These are phyloP conservation scores for Diaporthe citrichinensis DNA, from an alignment of 2,329 filamentous ascomycete species.

Conservation along the genomic window DNA sequence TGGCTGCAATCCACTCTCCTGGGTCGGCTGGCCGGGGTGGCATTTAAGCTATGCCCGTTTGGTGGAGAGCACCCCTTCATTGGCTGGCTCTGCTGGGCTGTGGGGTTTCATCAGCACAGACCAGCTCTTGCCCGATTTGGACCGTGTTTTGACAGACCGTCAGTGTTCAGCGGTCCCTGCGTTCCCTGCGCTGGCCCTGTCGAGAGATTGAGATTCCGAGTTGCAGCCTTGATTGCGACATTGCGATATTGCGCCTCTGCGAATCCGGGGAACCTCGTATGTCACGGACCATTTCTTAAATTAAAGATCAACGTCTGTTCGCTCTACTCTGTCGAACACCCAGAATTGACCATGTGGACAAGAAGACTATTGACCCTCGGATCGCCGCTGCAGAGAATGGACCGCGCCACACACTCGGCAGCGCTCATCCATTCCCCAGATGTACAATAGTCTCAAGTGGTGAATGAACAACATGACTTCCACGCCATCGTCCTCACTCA, in stretches of 20 bases:
- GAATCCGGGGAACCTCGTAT: background rate
- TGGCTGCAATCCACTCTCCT: constrained; percentile 26
- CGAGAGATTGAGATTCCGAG: background rate
- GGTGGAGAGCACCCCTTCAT: background rate
- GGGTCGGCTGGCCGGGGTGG: constrained; percentile 3
- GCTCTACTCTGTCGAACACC: background rate
- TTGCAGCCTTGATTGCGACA: constrained; percentile 23
- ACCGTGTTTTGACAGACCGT: background rate
- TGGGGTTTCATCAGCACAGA: constrained; percentile 23
- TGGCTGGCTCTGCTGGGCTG: constrained; percentile 3
- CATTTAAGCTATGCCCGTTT: constrained; percentile 23
- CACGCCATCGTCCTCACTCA: no score
- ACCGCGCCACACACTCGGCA: background rate
- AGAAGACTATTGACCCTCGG: background rate
- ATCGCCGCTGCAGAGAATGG: background rate
- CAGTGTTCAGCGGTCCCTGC: background rate
- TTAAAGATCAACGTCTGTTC: background rate
- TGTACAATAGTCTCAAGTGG: background rate
- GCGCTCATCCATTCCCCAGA: background rate
- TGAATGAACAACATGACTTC: background rate
- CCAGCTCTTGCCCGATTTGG: constrained; percentile 8
- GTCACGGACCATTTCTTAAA: constrained; percentile 29
- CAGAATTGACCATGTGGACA: background rate
- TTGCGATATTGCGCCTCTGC: background rate
- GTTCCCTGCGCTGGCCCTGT: background rate